A percentile compares a stretch with the other conserved stretches of the same genome.
These are phyloP conservation scores for Thinopyrum elongatum DNA, from an alignment of 176 grass and related monocot genomes.

Conservation along the genomic window DNA sequence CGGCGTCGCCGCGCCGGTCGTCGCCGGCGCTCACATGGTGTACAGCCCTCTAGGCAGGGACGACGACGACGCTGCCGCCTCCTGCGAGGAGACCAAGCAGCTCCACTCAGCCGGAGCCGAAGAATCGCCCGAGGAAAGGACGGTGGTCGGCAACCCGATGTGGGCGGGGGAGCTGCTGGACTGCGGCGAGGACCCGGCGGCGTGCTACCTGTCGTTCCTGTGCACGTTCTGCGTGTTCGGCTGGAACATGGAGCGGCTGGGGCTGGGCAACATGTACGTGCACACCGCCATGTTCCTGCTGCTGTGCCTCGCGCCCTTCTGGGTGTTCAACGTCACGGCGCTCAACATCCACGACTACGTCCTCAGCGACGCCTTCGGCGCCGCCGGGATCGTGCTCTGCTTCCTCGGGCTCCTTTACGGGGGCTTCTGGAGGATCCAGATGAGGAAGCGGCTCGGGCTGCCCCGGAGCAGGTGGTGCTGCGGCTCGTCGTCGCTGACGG, in stretches of 20 bases:
- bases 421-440: slow-evolving; percentile 90
- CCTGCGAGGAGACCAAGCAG: slow-evolving; percentile 40
- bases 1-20: slow-evolving; percentile 43
- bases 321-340: slow-evolving; percentile 84
- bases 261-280: slow-evolving; percentile 92
- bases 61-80: slow-evolving; percentile 16
- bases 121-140: slow-evolving; percentile 33
- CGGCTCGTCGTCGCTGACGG: slow-evolving; percentile 51
- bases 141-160: slow-evolving; percentile 36
- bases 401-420: slow-evolving; percentile 80
- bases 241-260: slow-evolving; percentile 95
- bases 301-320: slow-evolving; percentile 80
- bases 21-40: slow-evolving; percentile 50
- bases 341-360: slow-evolving; percentile 64
- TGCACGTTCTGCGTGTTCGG: slow-evolving; percentile 92
- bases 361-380: slow-evolving; percentile 47
- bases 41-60: slow-evolving; percentile 79
- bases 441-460: slow-evolving; percentile 68
- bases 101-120: neutral
- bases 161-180: slow-evolving; percentile 69
- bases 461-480: slow-evolving; percentile 48
- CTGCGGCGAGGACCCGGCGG: slow-evolving; percentile 56
- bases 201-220: slow-evolving; percentile 62
- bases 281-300: slow-evolving; percentile 75
- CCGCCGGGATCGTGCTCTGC: slow-evolving; percentile 56